Evolutionary conservation across 768 basidiomycete genomes (phyloP).

Genomic region (Russula ochroleuca): DNA sequence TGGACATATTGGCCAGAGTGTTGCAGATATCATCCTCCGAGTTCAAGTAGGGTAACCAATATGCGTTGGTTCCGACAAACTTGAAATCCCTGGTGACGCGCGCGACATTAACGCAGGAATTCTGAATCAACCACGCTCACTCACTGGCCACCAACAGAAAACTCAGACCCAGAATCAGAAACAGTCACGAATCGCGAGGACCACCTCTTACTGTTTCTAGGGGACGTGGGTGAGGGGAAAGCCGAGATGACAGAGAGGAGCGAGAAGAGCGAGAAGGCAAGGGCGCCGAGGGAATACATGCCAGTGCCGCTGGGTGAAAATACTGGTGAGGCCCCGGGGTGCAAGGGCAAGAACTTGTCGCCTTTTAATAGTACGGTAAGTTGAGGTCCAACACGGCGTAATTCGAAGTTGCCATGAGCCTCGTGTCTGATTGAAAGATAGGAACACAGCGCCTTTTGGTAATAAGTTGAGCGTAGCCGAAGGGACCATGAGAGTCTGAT

Average conservation of each 20-base stretch:
- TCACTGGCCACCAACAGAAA: slow-evolving; percentile 18
- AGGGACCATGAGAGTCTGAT: too few species aligned
- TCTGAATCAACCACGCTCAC: background rate
- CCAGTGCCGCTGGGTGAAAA: background rate
- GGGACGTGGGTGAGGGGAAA: slow-evolving; percentile 4
- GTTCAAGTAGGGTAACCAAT: slow-evolving; percentile 60
- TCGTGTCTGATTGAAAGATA: too few species aligned
- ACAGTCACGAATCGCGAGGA: slow-evolving; percentile 10
- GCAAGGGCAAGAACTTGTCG: background rate
- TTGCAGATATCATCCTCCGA: slow-evolving; percentile 50
- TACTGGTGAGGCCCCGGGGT: background rate
- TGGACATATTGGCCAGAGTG: slow-evolving; percentile 55
- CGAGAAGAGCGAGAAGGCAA: slow-evolving; percentile 5
- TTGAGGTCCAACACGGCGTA: background rate
- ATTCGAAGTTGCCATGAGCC: background rate
- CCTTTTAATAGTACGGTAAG: background rate
- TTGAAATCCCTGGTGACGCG: slow-evolving; percentile 30
- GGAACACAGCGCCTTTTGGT: too few species aligned
- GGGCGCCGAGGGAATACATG: slow-evolving; percentile 16
- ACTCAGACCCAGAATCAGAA: background rate
- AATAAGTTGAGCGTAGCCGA: too few species aligned
- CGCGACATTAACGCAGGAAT: background rate
- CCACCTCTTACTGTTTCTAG: background rate
- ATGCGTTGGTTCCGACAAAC: slow-evolving; percentile 57
- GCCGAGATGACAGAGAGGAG: slow-evolving; percentile 10